Percentiles rank a stretch among this genome's conserved stretches.
These are phyloP conservation scores for Cladosporium sp. DNA, from an alignment of 2,329 filamentous ascomycete genomes.

Conservation along the genomic window DNA sequence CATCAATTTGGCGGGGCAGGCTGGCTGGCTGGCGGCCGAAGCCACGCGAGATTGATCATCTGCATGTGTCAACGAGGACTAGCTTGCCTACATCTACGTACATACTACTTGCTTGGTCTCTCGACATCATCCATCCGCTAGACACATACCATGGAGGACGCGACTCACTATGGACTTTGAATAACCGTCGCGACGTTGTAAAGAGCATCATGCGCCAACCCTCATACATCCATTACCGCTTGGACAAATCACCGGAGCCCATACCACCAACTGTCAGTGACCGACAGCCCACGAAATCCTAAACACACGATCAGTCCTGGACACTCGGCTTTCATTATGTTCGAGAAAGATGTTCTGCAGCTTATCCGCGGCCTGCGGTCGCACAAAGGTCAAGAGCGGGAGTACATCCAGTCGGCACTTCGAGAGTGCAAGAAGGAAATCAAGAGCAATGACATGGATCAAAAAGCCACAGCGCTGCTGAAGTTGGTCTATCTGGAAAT, in stretches of 20 bases:
- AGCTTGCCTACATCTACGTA: background rate
- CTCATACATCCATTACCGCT: background rate
- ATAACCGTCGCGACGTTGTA: background rate
- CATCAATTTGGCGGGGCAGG: conserved; percentile 14
- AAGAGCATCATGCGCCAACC: conserved; percentile 6
- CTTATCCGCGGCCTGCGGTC: conserved; percentile 94
- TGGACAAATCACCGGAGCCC: conserved; percentile 5
- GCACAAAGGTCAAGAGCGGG: conserved; percentile 91
- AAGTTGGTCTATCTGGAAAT: conserved; percentile 98
- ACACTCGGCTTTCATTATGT: conserved; percentile 59
- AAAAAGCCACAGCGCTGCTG: conserved; percentile 92
- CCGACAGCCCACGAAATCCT: background rate
- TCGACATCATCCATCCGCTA: background rate
- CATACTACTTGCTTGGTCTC: background rate
- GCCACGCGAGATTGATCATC: conserved; percentile 14
- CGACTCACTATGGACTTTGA: background rate
- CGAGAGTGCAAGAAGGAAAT: conserved; percentile 96
- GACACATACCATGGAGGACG: background rate
- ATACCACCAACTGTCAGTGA: background rate
- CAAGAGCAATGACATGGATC: conserved; percentile 90
- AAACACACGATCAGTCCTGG: background rate
- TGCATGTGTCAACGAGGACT: conserved; percentile 10
- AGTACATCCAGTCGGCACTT: conserved; percentile 89
- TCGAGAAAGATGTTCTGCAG: conserved; percentile 98
- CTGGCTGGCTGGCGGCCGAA: background rate